Conservation (phyloP, 2,329 filamentous ascomycete species). For the Botrytis squamosa region DNA sequence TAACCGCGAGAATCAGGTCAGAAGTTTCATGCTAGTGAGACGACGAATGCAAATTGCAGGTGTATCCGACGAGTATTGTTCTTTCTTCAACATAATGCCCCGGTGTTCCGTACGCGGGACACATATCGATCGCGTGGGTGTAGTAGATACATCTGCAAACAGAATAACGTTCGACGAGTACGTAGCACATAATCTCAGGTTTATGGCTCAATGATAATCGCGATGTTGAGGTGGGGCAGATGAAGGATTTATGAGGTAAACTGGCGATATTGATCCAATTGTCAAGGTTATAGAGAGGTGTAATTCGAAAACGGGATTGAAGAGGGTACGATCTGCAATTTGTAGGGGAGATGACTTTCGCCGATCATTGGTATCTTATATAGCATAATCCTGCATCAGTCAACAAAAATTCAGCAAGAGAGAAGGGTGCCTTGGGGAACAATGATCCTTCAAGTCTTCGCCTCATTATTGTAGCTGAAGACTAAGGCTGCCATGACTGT, state of each 20-base stretch:
- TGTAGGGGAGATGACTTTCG: neutral
- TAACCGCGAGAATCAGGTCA: neutral
- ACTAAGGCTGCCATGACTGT: constrained; percentile 12
- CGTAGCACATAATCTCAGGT: constrained; percentile 60
- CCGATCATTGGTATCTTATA: constrained; percentile 9
- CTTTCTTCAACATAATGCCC: constrained; percentile 63
- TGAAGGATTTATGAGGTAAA: neutral
- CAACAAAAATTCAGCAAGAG: constrained; percentile 35
- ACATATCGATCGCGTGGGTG: constrained; percentile 66
- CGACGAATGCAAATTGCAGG: constrained; percentile 44
- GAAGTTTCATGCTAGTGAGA: neutral
- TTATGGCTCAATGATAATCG: neutral
- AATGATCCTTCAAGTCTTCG: constrained; percentile 16
- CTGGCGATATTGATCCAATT: neutral
- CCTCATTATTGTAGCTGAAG: constrained; percentile 20
- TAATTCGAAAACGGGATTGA: neutral
- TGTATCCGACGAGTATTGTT: constrained; percentile 68
- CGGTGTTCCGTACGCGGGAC: constrained; percentile 58
- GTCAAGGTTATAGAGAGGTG: neutral
- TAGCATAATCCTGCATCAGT: constrained; percentile 27
- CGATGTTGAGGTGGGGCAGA: neutral
- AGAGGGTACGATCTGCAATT: neutral
- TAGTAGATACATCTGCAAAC: constrained; percentile 71
- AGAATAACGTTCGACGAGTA: constrained; percentile 66
- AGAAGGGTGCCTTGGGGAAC: constrained; percentile 9